Conservation (phyloP, 2,329 filamentous ascomycete species). For the Periglandula ipomoeae region DNA sequence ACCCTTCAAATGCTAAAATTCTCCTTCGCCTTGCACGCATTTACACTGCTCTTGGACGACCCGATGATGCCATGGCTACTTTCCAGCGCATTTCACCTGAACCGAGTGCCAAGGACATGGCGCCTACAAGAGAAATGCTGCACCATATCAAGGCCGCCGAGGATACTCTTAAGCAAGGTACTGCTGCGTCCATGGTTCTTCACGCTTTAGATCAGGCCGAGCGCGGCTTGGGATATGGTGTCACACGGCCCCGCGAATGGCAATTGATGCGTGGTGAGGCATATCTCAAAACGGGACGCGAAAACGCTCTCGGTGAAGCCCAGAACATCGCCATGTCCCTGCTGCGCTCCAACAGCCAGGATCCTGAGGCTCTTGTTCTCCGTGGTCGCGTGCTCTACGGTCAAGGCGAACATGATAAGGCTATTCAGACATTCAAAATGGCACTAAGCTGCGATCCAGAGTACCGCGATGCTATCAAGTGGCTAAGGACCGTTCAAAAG, state of each 20-base stretch:
- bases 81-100: slow-evolving; percentile 73
- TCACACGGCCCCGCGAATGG: slow-evolving; percentile 83
- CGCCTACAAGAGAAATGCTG: slow-evolving; percentile 75
- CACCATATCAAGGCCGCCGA: slow-evolving; percentile 73
- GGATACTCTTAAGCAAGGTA: slow-evolving; percentile 63
- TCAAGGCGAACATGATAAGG: slow-evolving; percentile 92
- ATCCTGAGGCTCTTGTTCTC: slow-evolving; percentile 87
- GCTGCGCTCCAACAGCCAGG: slow-evolving; percentile 76
- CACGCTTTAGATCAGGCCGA: slow-evolving; percentile 89
- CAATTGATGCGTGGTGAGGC: slow-evolving; percentile 86
- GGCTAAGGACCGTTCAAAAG: slow-evolving; percentile 82
- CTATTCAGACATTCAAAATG: slow-evolving; percentile 83
- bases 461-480: slow-evolving; percentile 79
- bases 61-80: slow-evolving; percentile 76
- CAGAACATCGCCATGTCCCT: slow-evolving; percentile 87
- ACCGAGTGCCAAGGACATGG: slow-evolving; percentile 76
- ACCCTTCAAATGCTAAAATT: slow-evolving; percentile 81
- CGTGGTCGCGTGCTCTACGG: slow-evolving; percentile 81
- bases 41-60: slow-evolving; percentile 77
- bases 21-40: slow-evolving; percentile 81
- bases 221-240: slow-evolving; percentile 64
- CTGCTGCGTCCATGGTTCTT: slow-evolving; percentile 81
- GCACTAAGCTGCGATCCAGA: slow-evolving; percentile 88
- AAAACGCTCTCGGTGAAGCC: slow-evolving; percentile 81
- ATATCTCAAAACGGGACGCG: slow-evolving; percentile 83